Conservation (phyloP, 768 basidiomycete species). For the Mycena albidolilacea region DNA sequence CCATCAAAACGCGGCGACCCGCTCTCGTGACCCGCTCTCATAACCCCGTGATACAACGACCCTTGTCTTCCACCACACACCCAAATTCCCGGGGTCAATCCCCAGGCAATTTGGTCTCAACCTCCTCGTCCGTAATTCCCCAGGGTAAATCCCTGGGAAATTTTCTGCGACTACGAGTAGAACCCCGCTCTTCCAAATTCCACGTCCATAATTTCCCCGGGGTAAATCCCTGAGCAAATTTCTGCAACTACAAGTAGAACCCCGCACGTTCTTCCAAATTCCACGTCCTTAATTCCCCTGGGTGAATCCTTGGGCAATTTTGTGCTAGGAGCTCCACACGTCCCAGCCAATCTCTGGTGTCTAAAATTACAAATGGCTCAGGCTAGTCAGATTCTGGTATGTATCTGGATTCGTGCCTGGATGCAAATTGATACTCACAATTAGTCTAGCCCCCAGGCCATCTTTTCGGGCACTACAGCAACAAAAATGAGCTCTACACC, state of each 20-base stretch:
- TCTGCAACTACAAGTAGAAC: no score
- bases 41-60: background rate
- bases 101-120: background rate
- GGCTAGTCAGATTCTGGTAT: background rate
- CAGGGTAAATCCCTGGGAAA: constrained; percentile 12
- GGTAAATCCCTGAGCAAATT: no score
- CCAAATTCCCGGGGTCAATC: background rate
- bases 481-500: constrained; percentile 1
- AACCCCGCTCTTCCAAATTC: no score
- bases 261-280: no score
- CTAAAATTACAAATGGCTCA: background rate
- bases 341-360: background rate
- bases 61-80: background rate
- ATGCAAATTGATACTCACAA: background rate
- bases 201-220: no score
- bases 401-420: background rate
- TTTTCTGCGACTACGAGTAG: background rate
- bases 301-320: no score
- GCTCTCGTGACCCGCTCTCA: no score
- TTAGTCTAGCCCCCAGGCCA: background rate
- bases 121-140: background rate
- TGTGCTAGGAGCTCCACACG: background rate
- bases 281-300: no score
- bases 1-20: no score
- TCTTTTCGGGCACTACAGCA: constrained; percentile 12